phyloP scores from a whole-genome alignment of 352 stramenopile species.

The Peronosclerospora sorghi region DNA sequence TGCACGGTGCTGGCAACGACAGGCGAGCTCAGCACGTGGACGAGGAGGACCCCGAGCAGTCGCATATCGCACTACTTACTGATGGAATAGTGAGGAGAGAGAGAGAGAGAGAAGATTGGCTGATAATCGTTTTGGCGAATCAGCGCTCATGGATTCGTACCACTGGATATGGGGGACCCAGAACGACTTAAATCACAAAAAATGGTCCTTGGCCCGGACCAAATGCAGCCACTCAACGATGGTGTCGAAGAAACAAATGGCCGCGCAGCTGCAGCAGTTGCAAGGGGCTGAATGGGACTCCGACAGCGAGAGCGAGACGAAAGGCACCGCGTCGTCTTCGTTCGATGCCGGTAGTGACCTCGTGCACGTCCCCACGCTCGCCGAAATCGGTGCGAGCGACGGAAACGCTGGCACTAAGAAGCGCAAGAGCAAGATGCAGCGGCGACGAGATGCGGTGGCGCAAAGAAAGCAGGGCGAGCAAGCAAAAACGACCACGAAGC shows the following conservation, averaged over 20 bases:
- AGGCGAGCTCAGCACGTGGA: conserved; percentile 2
- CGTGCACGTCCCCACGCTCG: conserved; percentile 29
- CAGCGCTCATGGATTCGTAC: too few relatives aligned
- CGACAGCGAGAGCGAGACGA: conserved; percentile 57
- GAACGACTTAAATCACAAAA: conserved; percentile 2
- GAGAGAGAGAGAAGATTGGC: conserved; percentile 1
- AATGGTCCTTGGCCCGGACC: not conserved
- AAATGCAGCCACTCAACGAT: conserved; percentile 1
- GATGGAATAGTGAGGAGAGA: conserved; percentile 2
- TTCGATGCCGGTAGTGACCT: conserved; percentile 48
- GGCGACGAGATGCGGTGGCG: conserved; percentile 19
- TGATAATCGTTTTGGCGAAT: conserved; percentile 2
- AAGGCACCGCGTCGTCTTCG: conserved; percentile 3
- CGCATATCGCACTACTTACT: too few relatives aligned
- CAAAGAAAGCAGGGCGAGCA: conserved; percentile 11
- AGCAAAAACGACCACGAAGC: conserved; percentile 20
- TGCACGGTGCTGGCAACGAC: not conserved
- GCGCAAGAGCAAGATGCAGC: conserved; percentile 37
- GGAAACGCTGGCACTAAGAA: conserved; percentile 15
- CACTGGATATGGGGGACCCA: too few relatives aligned
- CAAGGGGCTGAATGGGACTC: conserved; percentile 80
- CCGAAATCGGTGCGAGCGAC: conserved; percentile 4
- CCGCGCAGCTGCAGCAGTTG: conserved; percentile 69
- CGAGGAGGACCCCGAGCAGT: not conserved
- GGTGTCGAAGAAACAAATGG: conserved; percentile 26